These are phyloP conservation scores for Maudiozyma barnettii DNA, from an alignment of 805 yeast species.

Conservation along the genomic window DNA sequence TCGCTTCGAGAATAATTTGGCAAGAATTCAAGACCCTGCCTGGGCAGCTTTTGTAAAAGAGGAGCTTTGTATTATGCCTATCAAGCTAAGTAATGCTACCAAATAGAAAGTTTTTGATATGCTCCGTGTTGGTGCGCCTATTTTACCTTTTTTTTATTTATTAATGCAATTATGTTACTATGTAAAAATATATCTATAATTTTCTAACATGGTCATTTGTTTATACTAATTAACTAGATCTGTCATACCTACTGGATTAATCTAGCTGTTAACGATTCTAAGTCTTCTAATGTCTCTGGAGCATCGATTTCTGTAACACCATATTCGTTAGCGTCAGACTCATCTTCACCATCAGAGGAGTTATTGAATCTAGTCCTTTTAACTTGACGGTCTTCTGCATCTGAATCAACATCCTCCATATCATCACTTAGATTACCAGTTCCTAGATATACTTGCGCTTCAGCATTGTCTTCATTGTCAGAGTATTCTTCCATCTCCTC, in stretches of 20 bases:
- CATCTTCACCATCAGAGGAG: conserved; percentile 19
- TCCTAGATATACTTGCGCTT: conserved; percentile 26
- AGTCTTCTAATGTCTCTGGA: conserved; percentile 86
- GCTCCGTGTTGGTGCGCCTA: too few species aligned
- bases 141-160: background rate
- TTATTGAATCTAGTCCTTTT: conserved; percentile 16
- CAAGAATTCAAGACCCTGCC: conserved; percentile 19
- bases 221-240: too few species aligned
- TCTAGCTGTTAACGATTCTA: conserved; percentile 73
- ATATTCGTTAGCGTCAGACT: conserved; percentile 25
- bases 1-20: conserved; percentile 13
- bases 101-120: too few species aligned
- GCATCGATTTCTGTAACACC: conserved; percentile 63
- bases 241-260: conserved; percentile 19
- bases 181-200: background rate
- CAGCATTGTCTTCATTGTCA: conserved; percentile 19
- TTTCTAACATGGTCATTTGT: background rate
- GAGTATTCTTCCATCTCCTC: conserved; percentile 32
- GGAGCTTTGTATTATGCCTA: conserved; percentile 16
- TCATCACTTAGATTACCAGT: conserved; percentile 33
- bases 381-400: conserved; percentile 22
- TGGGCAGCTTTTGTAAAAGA: conserved; percentile 24
- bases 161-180: background rate
- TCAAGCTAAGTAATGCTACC: background rate
- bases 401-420: conserved; percentile 29